phyloP scores from a whole-genome alignment of 2,329 filamentous ascomycete species.

The Phyllosticta ampelicida region DNA sequence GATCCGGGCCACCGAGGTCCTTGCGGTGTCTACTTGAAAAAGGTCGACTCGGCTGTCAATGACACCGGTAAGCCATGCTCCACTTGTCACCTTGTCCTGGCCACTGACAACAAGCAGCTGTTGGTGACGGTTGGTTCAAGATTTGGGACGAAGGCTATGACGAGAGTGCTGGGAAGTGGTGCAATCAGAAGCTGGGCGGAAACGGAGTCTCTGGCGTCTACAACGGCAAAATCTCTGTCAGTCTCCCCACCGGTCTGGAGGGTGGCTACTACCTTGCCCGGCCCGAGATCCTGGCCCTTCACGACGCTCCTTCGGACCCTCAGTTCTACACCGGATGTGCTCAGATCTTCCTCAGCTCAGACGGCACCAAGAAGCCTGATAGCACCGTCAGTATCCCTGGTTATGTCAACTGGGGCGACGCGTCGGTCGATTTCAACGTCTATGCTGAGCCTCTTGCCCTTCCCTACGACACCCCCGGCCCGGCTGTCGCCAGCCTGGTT shows the following conservation, averaged over 20 bases:
- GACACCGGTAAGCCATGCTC: slow-evolving; percentile 29
- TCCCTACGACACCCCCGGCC: slow-evolving; percentile 50
- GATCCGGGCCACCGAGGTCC: slow-evolving; percentile 55
- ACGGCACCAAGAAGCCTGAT: slow-evolving; percentile 39
- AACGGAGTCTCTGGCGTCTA: slow-evolving; percentile 48
- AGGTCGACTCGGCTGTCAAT: slow-evolving; percentile 46
- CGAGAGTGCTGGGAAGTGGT: slow-evolving; percentile 47
- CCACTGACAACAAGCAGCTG: slow-evolving; percentile 11
- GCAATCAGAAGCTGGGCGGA: slow-evolving; percentile 56
- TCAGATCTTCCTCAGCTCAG: slow-evolving; percentile 53
- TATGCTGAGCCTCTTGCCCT: slow-evolving; percentile 42
- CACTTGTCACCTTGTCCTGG: not conserved
- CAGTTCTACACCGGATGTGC: slow-evolving; percentile 66
- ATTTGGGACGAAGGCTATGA: slow-evolving; percentile 62
- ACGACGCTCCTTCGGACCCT: slow-evolving; percentile 45
- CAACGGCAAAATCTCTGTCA: slow-evolving; percentile 43
- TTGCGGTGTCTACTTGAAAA: slow-evolving; percentile 65
- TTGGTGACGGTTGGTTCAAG: slow-evolving; percentile 67
- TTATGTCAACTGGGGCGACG: slow-evolving; percentile 45
- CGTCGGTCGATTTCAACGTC: slow-evolving; percentile 54
- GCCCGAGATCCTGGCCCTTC: slow-evolving; percentile 58
- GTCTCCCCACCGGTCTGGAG: slow-evolving; percentile 50
- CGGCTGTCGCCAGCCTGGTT: slow-evolving; percentile 40
- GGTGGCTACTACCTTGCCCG: slow-evolving; percentile 61
- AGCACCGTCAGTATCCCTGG: slow-evolving; percentile 55